Evolutionary conservation across 768 basidiomycete genomes (phyloP).

Genomic region (Mrakia blollopis): DNA sequence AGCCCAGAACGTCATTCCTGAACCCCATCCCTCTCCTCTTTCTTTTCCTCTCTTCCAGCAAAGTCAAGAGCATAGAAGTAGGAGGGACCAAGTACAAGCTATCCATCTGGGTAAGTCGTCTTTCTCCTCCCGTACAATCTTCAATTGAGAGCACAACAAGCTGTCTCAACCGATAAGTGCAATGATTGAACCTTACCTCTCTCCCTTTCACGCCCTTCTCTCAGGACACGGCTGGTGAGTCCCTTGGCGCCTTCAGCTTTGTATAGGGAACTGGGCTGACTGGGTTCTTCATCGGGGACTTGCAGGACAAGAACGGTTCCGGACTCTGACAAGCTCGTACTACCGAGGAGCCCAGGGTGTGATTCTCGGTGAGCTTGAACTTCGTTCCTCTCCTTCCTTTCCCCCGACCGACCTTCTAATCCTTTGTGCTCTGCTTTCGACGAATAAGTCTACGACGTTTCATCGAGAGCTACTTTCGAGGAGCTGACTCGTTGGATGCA

Average conservation of each 20-base stretch:
- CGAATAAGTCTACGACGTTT: conserved; percentile 98
- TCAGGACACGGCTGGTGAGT: conserved; percentile 26
- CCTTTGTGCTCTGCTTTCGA: too few relatives aligned
- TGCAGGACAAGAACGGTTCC: conserved; percentile 92
- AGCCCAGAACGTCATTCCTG: conserved; percentile 5
- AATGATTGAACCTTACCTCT: not conserved
- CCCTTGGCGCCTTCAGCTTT: too few relatives aligned
- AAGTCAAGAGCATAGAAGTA: conserved; percentile 27
- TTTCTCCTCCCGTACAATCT: not conserved
- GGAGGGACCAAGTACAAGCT: conserved; percentile 57
- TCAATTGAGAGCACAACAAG: too few relatives aligned
- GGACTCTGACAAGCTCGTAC: conserved; percentile 91
- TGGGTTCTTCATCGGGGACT: conserved; percentile 64
- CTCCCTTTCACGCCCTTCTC: not conserved
- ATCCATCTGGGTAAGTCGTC: conserved; percentile 79
- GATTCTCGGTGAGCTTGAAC: too few relatives aligned
- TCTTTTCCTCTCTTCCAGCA: not conserved
- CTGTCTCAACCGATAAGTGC: too few relatives aligned
- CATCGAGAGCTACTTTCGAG: conserved; percentile 86
- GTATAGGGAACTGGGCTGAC: too few relatives aligned
- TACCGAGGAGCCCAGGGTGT: conserved; percentile 58
- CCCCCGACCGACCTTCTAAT: too few relatives aligned
- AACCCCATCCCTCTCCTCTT: not conserved
- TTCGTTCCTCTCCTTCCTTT: too few relatives aligned
- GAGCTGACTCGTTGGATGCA: conserved; percentile 84